These are phyloP conservation scores for Diaporthe caulivora DNA, from an alignment of 2,329 filamentous ascomycete species.

Conservation along the genomic window DNA sequence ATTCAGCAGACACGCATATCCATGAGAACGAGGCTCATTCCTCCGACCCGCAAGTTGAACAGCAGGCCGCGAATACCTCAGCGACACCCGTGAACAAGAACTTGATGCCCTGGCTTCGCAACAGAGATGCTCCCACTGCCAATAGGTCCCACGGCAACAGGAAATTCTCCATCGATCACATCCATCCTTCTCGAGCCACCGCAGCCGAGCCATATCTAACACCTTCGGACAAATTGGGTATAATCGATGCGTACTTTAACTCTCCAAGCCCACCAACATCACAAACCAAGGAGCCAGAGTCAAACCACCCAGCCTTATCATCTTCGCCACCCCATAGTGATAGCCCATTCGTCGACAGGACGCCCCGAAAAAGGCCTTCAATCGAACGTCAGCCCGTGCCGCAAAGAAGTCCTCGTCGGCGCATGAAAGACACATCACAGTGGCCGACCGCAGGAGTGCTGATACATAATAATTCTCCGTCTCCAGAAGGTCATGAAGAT, in stretches of 20 bases:
- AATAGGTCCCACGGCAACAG: slow-evolving; percentile 16
- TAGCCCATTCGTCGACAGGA: slow-evolving; percentile 11
- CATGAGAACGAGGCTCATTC: neutral
- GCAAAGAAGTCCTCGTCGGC: slow-evolving; percentile 36
- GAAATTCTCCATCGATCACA: slow-evolving; percentile 33
- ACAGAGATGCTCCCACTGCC: neutral
- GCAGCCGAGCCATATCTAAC: slow-evolving; percentile 36
- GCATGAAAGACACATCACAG: slow-evolving; percentile 39
- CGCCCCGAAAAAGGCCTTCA: slow-evolving; percentile 19
- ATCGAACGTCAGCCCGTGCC: slow-evolving; percentile 31
- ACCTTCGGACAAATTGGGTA: slow-evolving; percentile 33
- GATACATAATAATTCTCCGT: slow-evolving; percentile 36
- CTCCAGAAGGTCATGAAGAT: neutral
- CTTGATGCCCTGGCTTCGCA: slow-evolving; percentile 36
- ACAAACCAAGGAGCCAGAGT: slow-evolving; percentile 9
- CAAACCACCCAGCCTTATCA: slow-evolving; percentile 2
- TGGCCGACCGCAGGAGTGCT: slow-evolving; percentile 40
- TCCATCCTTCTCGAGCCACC: slow-evolving; percentile 35
- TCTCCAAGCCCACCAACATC: neutral
- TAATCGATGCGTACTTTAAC: slow-evolving; percentile 38
- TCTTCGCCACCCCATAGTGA: neutral
- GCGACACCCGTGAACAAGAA: slow-evolving; percentile 13
- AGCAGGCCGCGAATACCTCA: neutral
- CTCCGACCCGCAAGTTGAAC: neutral
- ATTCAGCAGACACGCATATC: neutral